Evolutionary conservation across 1,284 basidiomycete genomes (phyloP).

Genomic region (Ceratobasidium sp.): DNA sequence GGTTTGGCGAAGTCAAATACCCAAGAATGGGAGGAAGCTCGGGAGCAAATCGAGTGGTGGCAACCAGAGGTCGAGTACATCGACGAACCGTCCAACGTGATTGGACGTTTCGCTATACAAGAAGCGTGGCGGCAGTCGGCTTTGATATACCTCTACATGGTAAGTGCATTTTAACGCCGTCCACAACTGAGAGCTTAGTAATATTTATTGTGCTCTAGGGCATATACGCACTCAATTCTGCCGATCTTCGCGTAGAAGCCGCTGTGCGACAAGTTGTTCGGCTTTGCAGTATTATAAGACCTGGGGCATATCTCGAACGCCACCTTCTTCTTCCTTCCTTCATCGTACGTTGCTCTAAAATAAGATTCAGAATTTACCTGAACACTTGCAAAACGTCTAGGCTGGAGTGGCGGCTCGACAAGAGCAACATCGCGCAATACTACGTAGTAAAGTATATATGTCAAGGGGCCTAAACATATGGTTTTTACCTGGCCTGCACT

Average conservation of each 20-base stretch:
- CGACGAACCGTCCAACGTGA: not conserved
- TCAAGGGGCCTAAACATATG: not conserved
- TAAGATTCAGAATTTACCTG: not conserved
- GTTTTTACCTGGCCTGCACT: not conserved
- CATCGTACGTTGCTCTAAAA: not conserved
- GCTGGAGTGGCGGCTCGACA: conserved; percentile 8
- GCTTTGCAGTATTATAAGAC: not conserved
- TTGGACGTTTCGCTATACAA: conserved; percentile 9
- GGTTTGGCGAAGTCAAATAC: not conserved
- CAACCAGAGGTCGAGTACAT: not conserved
- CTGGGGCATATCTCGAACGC: not conserved
- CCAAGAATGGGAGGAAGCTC: conserved; percentile 3
- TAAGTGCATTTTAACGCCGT: not conserved
- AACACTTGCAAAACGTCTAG: not conserved
- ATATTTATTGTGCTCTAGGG: not conserved
- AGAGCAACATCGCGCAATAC: not conserved
- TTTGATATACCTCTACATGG: conserved; percentile 38
- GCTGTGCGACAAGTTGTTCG: conserved; percentile 17
- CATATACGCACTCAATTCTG: conserved; percentile 23
- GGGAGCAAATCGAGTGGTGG: not conserved
- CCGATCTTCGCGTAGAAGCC: conserved; percentile 21
- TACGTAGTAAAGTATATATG: not conserved
- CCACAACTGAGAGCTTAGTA: not conserved
- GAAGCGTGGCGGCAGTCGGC: conserved; percentile 26
- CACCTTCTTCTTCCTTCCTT: conserved; percentile 17